phyloP scores from a whole-genome alignment of 495 filamentous ascomycete genomes.

The Beverwykella pulmonaria region DNA sequence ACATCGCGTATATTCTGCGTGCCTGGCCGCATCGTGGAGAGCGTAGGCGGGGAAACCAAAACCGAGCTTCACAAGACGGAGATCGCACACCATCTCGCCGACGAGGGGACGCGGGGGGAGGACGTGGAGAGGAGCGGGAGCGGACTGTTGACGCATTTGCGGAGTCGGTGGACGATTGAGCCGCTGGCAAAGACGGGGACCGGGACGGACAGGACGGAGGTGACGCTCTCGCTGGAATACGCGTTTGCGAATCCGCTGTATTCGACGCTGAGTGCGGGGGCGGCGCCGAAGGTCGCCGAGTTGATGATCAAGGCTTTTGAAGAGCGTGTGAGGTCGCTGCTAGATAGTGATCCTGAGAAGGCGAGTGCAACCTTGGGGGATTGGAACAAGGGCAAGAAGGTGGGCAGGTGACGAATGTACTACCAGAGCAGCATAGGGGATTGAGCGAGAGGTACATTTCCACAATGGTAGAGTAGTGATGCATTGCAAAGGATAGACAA shows the following conservation, averaged over 20 bases:
- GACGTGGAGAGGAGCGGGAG: slow-evolving; percentile 42
- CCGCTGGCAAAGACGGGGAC: slow-evolving; percentile 44
- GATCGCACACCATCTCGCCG: slow-evolving; percentile 44
- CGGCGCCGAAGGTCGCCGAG: slow-evolving; percentile 80
- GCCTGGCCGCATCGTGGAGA: slow-evolving; percentile 69
- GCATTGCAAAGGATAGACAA: not conserved
- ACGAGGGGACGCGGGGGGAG: not conserved
- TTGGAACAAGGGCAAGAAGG: not conserved
- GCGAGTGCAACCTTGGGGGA: slow-evolving; percentile 21
- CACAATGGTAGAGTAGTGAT: not conserved
- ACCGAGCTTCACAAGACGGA: slow-evolving; percentile 47
- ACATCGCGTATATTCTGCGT: slow-evolving; percentile 74
- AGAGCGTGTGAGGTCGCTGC: slow-evolving; percentile 64
- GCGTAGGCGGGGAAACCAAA: slow-evolving; percentile 61
- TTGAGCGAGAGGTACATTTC: no score
- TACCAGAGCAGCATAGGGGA: no score
- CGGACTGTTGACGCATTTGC: slow-evolving; percentile 71
- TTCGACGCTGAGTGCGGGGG: slow-evolving; percentile 72
- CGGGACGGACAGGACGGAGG: slow-evolving; percentile 62
- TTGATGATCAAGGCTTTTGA: slow-evolving; percentile 95
- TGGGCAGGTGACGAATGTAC: no score
- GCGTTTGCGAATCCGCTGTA: slow-evolving; percentile 84
- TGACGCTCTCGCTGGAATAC: slow-evolving; percentile 73
- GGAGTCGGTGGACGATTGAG: slow-evolving; percentile 74
- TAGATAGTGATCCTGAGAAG: slow-evolving; percentile 17